phyloP scores from a whole-genome alignment of 345 rosid genomes.

The Gossypium bickii region DNA sequence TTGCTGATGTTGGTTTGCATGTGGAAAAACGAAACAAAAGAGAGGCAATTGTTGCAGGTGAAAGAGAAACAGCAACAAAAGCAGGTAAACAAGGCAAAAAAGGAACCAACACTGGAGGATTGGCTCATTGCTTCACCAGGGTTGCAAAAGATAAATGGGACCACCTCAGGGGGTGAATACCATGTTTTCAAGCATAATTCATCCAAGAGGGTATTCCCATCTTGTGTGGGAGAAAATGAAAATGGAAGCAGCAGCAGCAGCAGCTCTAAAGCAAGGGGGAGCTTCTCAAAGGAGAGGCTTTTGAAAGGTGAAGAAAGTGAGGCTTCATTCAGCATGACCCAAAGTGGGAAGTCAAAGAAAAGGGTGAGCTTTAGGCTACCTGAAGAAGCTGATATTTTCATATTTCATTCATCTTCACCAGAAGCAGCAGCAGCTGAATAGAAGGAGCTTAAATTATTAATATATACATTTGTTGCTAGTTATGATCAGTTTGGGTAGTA shows the following conservation, averaged over 20 bases:
- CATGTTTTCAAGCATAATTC: constrained; percentile 16
- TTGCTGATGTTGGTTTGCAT: constrained; percentile 17
- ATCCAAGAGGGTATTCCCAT: constrained; percentile 28
- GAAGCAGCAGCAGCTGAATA: background rate
- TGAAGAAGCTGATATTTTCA: constrained; percentile 33
- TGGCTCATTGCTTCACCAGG: constrained; percentile 29
- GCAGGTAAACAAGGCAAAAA: background rate
- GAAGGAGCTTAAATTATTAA: background rate
- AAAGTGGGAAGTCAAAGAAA: constrained; percentile 29
- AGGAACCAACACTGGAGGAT: constrained; percentile 24
- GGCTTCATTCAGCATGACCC: constrained; percentile 7
- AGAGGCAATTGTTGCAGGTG: background rate
- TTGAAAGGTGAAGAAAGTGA: constrained; percentile 16
- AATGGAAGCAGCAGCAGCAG: background rate
- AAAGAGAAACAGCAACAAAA: constrained; percentile 8
- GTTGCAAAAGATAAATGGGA: background rate
- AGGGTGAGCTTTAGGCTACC: constrained; percentile 45
- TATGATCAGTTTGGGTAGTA: background rate
- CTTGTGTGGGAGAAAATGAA: constrained; percentile 14
- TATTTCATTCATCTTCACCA: constrained; percentile 16
- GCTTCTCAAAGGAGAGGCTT: constrained; percentile 17
- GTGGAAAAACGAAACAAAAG: constrained; percentile 3
- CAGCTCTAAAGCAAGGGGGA: constrained; percentile 15
- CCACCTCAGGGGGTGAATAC: constrained; percentile 20
- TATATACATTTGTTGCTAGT: background rate